Evolutionary conservation across 768 basidiomycete species (phyloP).

Genomic region (Suillus subalutaceus): DNA sequence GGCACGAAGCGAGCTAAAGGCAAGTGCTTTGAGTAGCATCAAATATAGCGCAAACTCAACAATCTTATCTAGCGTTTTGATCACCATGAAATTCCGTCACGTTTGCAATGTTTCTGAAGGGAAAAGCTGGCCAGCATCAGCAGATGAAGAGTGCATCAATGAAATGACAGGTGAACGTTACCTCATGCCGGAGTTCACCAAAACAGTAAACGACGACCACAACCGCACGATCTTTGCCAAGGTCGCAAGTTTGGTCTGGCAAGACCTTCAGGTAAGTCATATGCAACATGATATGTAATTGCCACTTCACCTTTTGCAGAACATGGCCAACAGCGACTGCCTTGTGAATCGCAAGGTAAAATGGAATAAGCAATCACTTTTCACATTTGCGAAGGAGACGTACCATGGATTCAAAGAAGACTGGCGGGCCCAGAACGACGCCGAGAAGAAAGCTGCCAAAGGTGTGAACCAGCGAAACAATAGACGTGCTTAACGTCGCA

Average conservation of each 20-base stretch:
- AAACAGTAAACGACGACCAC: too few species aligned
- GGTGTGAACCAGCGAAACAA: not conserved
- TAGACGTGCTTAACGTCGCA: not conserved
- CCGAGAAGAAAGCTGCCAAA: not conserved
- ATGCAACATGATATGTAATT: not conserved
- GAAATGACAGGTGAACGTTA: too few species aligned
- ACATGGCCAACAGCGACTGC: not conserved
- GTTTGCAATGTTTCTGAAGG: too few species aligned
- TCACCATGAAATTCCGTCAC: too few species aligned
- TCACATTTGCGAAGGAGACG: not conserved
- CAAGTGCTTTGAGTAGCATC: too few species aligned
- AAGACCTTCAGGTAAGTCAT: not conserved
- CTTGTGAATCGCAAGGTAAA: not conserved
- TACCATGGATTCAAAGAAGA: not conserved
- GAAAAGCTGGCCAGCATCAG: too few species aligned
- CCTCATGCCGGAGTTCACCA: too few species aligned
- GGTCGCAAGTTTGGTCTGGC: not conserved
- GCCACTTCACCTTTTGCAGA: not conserved
- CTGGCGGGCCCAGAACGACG: not conserved
- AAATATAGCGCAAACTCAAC: too few species aligned
- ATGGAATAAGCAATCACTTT: not conserved
- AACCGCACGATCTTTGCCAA: not conserved
- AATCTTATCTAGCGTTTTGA: too few species aligned
- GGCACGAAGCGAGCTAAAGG: too few species aligned
- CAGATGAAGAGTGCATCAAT: too few species aligned